Base-by-base conservation (phyloP, 768 basidiomycete species). In the Daedaleopsis nitida region DNA sequence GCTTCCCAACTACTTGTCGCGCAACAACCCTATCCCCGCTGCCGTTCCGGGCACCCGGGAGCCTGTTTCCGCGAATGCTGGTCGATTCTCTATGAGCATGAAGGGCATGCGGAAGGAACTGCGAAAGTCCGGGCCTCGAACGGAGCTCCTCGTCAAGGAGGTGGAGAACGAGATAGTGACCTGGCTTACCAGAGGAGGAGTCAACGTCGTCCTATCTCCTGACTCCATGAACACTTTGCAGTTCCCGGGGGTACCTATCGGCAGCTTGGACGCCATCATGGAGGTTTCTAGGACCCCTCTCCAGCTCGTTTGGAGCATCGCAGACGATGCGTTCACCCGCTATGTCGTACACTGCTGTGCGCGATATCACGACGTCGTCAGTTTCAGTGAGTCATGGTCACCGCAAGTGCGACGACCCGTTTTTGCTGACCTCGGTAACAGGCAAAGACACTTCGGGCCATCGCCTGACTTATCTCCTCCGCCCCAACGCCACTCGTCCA, bases 311-410 rank as follows among this genome's bases (percentile, higher is more conserved):
- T 94, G 92, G 92, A 80, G 77, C n/a, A 85, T 88, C 60, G 67
- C 77, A 6, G 82, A 88, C 58, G 88, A 91, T 68, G 79, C 85
- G 0, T 93, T 92, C 75, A 85, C 88, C 32, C 81, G 92, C 35
- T 93, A 91, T 67, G 83, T 93, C 49, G 85, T 93, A 7, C 92
- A 94, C 65, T 93, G 91, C 65, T 87, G 89, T 60, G 90, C 91
- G 44, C 79, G 91, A 39, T 93, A 88, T 73, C 84, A 92, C 71
- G 85, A 86, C 59, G 73, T 94, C 60, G 87, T 93, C 67, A 89
- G 88, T 75, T 94, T 86, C 78, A 93, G 91, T 91, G 72, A 67
- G 89, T 79, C 32, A n/a, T 53, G 7, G 27, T 9, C 9, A 27
- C 2, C 21, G 12, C 23, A 21, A 6, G 1, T 49, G 9, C 7